Base-by-base conservation (phyloP, 192 early-diverging fungal genomes). In the Coemansia sp. region DNA sequence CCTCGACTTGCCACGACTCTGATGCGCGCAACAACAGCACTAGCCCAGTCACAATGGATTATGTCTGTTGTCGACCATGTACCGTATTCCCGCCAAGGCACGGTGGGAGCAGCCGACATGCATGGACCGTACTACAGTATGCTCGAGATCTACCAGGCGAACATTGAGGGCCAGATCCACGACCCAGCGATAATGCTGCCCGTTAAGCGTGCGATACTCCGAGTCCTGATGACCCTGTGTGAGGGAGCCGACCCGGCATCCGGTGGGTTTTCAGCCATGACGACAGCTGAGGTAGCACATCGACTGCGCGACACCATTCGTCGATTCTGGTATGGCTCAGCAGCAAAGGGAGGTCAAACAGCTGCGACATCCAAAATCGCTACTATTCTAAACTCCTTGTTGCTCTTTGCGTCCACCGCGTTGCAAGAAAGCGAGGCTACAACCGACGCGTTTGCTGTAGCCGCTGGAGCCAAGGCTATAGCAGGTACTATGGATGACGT, bases 261-360 rank as follows among this genome's bases (percentile, higher is more conserved):
- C 18, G 69, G 68, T 13, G 80, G 80, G 13, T 82, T 82, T 15
- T 82, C 80, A 6, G 80, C 80, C 2, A 82, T 82, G 80, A 82
- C 80, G 22, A 82, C 80, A 8, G 72, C 80, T 16, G 80, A 82
- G 43, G 80, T 82, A 10, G 75, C 80, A 1, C 80, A 77, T n/a
- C 46, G 80, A 20, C 62, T 82, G 62, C 72, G 67, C 47, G 60
- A 67, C 33, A 66, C 72, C 13, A 39, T 77, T 6, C 43, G 58
- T 9, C 68, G 68, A 9, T 82, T 82, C 63, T 82, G 80, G 75
- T 53, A 62, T 13, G 72, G 68, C 2, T 49, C 75, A 6, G 68
- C 69, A 0, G 36, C 65, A 13, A 66, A 47, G n/a, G 67, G 66
- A 9, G 31, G 44, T 2, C 31, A 61, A 15, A 27, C 64, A 16